phyloP scores from a whole-genome alignment of 768 basidiomycete genomes.

The Rickenella mellea region DNA sequence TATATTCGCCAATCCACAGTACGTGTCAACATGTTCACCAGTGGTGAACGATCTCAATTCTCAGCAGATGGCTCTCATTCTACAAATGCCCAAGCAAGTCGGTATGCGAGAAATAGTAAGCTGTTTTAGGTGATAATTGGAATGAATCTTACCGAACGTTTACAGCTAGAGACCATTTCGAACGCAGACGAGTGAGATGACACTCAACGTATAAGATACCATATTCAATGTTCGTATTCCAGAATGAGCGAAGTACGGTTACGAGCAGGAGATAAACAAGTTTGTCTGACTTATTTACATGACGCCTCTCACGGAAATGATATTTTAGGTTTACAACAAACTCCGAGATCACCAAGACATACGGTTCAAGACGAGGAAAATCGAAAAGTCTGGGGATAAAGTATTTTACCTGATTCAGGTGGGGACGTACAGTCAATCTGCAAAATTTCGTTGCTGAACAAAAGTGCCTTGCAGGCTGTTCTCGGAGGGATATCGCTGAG shows the following conservation, averaged over 20 bases:
- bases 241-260: slow-evolving; percentile 65
- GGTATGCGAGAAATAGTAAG: slow-evolving; percentile 59
- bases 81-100: slow-evolving; percentile 46
- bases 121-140: not conserved
- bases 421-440: slow-evolving; percentile 5
- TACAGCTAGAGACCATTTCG: slow-evolving; percentile 56
- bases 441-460: slow-evolving; percentile 6
- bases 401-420: slow-evolving; percentile 77
- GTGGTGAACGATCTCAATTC: not conserved
- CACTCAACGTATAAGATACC: not conserved
- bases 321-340: slow-evolving; percentile 47
- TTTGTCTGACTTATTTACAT: slow-evolving; percentile 14
- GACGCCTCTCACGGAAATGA: not conserved
- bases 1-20: slow-evolving; percentile 69
- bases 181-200: slow-evolving; percentile 53
- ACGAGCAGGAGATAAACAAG: slow-evolving; percentile 69
- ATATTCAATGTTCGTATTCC: not conserved
- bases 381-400: slow-evolving; percentile 68
- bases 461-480: slow-evolving; percentile 40
- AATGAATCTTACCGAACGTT: slow-evolving; percentile 2
- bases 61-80: slow-evolving; percentile 55
- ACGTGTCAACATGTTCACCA: slow-evolving; percentile 9
- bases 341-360: slow-evolving; percentile 68
- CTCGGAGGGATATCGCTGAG: slow-evolving; percentile 64
- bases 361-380: slow-evolving; percentile 63